Evolutionary conservation across 371 early-diverging fungal genomes (phyloP).

Genomic region (Apophysomyces elegans): DNA sequence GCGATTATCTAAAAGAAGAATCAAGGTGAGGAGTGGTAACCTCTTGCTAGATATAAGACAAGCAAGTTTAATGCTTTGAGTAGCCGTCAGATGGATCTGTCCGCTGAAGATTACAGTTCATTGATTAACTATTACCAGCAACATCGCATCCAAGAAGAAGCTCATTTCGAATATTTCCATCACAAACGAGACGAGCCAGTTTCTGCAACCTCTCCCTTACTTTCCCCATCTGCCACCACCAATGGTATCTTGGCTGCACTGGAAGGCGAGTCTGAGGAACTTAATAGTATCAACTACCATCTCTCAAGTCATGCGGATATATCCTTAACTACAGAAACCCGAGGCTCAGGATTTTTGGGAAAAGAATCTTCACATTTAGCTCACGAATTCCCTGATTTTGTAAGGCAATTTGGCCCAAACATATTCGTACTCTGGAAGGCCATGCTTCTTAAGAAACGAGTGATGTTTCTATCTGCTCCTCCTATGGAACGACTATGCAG

Average conservation of each 20-base stretch:
- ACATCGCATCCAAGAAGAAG: constrained; percentile 2
- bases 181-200: neutral
- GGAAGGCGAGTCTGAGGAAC: neutral
- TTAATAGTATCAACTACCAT: neutral
- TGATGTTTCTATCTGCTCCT: constrained; percentile 53
- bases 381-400: constrained; percentile 42
- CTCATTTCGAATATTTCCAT: neutral
- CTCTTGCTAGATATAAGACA: neutral
- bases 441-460: constrained; percentile 55
- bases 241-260: neutral
- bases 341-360: neutral
- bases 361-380: constrained; percentile 16
- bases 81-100: constrained; percentile 1
- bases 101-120: constrained; percentile 1
- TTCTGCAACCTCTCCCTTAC: constrained; percentile 4
- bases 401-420: constrained; percentile 52
- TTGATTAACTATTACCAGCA: constrained; percentile 14
- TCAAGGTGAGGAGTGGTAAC: constrained; percentile 20
- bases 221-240: neutral
- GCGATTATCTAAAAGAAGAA: constrained; percentile 35
- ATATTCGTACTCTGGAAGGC: constrained; percentile 66
- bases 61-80: neutral
- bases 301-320: neutral
- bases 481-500: constrained; percentile 56
- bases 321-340: constrained; percentile 3